These are phyloP conservation scores for Prunus fruticosa DNA, from an alignment of 306 rosid species.

Conservation along the genomic window DNA sequence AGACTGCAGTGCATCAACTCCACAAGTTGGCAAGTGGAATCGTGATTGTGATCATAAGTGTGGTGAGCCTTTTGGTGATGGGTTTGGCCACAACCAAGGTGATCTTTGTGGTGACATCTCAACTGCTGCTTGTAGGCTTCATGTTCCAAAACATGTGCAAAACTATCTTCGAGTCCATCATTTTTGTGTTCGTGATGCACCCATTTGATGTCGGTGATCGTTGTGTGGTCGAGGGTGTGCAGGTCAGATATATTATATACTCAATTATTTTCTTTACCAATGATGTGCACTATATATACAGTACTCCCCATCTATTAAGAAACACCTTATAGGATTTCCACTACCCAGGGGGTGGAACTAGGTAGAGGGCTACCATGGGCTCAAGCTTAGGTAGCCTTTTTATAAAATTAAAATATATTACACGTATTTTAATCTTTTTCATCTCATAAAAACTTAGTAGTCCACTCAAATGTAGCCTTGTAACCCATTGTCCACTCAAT, in stretches of 20 bases:
- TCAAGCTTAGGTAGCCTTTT: too few relatives aligned
- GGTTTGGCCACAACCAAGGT: constrained; percentile 55
- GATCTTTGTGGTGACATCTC: constrained; percentile 48
- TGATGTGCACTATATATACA: not conserved
- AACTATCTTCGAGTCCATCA: constrained; percentile 51
- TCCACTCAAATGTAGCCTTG: too few relatives aligned
- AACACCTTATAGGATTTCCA: too few relatives aligned
- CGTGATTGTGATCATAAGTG: constrained; percentile 35
- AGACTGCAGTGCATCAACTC: constrained; percentile 51
- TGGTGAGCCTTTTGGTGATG: constrained; percentile 40
- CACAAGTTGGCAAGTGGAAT: constrained; percentile 53
- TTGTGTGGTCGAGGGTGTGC: constrained; percentile 39
- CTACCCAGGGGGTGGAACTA: too few relatives aligned
- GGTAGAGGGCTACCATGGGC: too few relatives aligned
- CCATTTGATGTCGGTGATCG: constrained; percentile 56
- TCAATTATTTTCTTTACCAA: too few relatives aligned
- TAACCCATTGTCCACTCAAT: too few relatives aligned
- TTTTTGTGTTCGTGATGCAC: constrained; percentile 56
- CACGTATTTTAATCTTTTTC: too few relatives aligned
- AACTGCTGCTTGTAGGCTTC: constrained; percentile 47
- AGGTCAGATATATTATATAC: constrained; percentile 17
- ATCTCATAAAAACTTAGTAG: too few relatives aligned
- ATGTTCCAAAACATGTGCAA: constrained; percentile 60
- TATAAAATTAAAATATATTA: too few relatives aligned
- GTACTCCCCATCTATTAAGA: not conserved